Percentiles rank a stretch among this genome's conserved stretches.
phyloP scores from a whole-genome alignment of 345 rosid genomes.

The Citrus glauca region DNA sequence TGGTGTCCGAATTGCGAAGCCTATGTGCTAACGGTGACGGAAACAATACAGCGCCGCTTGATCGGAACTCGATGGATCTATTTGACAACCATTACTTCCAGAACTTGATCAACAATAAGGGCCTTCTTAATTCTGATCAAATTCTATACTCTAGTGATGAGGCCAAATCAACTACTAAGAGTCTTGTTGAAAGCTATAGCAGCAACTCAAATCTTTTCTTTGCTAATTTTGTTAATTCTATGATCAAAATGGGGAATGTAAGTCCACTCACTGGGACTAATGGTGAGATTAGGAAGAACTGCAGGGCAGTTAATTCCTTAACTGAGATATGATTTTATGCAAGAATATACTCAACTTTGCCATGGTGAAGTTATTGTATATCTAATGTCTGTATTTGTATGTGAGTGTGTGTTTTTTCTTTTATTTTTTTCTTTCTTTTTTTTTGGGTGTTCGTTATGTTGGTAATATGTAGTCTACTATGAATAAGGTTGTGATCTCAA shows the following conservation, averaged over 20 bases:
- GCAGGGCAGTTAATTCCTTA: conserved; percentile 45
- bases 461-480: too few species aligned
- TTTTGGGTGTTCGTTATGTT: too few species aligned
- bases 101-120: conserved; percentile 51
- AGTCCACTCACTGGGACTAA: conserved; percentile 45
- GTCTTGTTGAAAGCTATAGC: conserved; percentile 48
- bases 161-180: conserved; percentile 46
- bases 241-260: conserved; percentile 74
- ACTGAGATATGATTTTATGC: background rate
- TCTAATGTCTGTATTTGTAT: too few species aligned
- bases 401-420: too few species aligned
- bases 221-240: conserved; percentile 43
- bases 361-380: too few species aligned
- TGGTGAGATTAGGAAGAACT: conserved; percentile 60
- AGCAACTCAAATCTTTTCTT: conserved; percentile 34
- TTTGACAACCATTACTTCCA: conserved; percentile 67
- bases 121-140: conserved; percentile 62
- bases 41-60: conserved; percentile 40
- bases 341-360: background rate
- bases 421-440: too few species aligned
- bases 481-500: too few species aligned
- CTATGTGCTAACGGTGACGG: conserved; percentile 58
- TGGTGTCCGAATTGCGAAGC: conserved; percentile 37
- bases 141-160: conserved; percentile 44
- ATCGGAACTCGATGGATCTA: conserved; percentile 43